phyloP scores from a whole-genome alignment of 495 filamentous ascomycete species.

The Astrothelium macrocarpum region DNA sequence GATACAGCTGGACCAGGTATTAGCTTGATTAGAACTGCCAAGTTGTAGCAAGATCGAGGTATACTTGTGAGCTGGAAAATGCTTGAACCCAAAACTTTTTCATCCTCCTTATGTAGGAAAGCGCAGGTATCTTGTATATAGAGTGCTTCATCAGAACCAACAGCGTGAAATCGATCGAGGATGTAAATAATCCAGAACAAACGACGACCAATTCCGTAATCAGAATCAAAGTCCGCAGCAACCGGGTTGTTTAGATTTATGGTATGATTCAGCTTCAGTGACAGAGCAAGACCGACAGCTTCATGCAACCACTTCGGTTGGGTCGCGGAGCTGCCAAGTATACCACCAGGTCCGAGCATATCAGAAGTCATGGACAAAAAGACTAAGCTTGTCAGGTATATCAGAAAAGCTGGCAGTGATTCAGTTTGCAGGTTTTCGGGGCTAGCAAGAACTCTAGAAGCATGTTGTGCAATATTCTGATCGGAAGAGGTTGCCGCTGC shows the following conservation, averaged over 20 bases:
- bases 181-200: conserved; percentile 67
- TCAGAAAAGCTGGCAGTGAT: conserved; percentile 42
- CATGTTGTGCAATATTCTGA: conserved; percentile 24
- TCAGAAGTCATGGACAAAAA: conserved; percentile 53
- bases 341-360: conserved; percentile 38
- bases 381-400: conserved; percentile 54
- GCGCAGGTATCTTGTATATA: conserved; percentile 53
- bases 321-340: conserved; percentile 28
- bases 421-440: conserved; percentile 37
- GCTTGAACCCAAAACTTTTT: conserved; percentile 52
- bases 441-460: conserved; percentile 44
- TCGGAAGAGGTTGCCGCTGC: conserved; percentile 14
- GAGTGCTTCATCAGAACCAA: conserved; percentile 50
- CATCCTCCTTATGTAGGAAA: conserved; percentile 53
- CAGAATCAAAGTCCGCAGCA: conserved; percentile 52
- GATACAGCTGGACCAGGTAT: background rate
- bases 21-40: background rate
- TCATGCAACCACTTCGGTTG: conserved; percentile 39
- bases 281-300: conserved; percentile 51
- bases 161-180: conserved; percentile 66
- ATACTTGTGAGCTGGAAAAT: conserved; percentile 60
- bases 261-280: conserved; percentile 43
- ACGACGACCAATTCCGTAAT: conserved; percentile 58
- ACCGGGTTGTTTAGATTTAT: conserved; percentile 17
- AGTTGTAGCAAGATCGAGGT: no score